These are phyloP conservation scores for Termitomyces sp. DNA, from an alignment of 1,284 basidiomycete species.

Conservation along the genomic window DNA sequence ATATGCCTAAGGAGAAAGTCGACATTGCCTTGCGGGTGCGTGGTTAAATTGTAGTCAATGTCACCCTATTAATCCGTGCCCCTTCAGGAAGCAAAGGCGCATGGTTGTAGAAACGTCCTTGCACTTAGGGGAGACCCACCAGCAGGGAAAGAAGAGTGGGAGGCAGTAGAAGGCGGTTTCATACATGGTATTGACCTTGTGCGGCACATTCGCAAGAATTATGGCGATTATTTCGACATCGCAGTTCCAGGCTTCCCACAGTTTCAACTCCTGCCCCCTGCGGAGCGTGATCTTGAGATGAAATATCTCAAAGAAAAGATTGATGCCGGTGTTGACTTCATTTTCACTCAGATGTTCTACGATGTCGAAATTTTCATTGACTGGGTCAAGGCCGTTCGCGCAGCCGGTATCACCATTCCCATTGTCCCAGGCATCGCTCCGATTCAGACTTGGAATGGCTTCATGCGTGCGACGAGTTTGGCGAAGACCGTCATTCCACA, in stretches of 20 bases:
- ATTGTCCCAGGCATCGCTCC: conserved; percentile 97
- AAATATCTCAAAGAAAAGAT: conserved; percentile 84
- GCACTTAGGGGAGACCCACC: conserved; percentile 95
- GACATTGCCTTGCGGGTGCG: conserved; percentile 82
- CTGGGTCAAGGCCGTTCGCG: conserved; percentile 83
- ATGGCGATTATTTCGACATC: conserved; percentile 92
- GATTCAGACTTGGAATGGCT: conserved; percentile 97
- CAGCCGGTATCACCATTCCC: conserved; percentile 86
- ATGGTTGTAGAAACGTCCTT: conserved; percentile 93
- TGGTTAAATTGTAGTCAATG: conserved; percentile 15
- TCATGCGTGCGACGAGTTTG: conserved; percentile 86
- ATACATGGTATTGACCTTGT: conserved; percentile 89
- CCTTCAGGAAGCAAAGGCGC: conserved; percentile 79
- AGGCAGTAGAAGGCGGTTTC: conserved; percentile 86
- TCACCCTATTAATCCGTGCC: conserved; percentile 4
- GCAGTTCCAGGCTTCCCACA: conserved; percentile 92
- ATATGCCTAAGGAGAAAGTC: conserved; percentile 94
- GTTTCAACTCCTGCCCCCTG: conserved; percentile 54
- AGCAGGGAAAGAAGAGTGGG: conserved; percentile 84
- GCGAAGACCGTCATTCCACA: conserved; percentile 85
- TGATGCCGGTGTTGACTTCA: conserved; percentile 83
- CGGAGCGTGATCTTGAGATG: conserved; percentile 82
- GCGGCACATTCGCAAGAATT: conserved; percentile 72
- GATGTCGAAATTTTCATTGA: conserved; percentile 80
- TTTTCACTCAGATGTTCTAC: conserved; percentile 97